Evolutionary conservation across 2,329 filamentous ascomycete genomes (phyloP).

Genomic region (Claviceps maximensis): DNA sequence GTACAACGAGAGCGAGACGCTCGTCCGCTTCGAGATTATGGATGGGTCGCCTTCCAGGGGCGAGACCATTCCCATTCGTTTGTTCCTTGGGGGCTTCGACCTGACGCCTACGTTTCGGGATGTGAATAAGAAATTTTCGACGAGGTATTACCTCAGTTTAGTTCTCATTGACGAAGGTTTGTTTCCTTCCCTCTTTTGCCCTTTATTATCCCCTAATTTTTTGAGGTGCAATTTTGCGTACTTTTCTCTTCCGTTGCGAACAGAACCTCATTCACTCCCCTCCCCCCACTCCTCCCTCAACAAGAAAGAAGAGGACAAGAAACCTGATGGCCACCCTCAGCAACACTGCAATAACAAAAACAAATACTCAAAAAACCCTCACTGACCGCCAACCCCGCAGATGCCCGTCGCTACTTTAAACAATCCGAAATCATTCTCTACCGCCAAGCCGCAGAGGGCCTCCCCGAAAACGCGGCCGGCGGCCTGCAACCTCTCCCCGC

Average conservation of each 20-base stretch:
- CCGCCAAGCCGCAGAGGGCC: conserved; percentile 57
- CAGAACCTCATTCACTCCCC: too few species aligned
- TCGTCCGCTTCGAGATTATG: conserved; percentile 99
- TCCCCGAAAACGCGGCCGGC: conserved; percentile 16
- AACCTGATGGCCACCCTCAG: too few species aligned
- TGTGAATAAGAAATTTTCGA: conserved; percentile 99
- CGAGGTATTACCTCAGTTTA: conserved; percentile 89
- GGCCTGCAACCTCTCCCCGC: conserved; percentile 27
- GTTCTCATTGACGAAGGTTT: conserved; percentile 89
- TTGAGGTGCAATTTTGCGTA: not conserved
- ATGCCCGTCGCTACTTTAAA: conserved; percentile 96
- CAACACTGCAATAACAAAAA: not conserved
- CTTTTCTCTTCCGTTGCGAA: not conserved
- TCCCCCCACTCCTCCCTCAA: too few species aligned
- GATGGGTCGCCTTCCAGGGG: conserved; percentile 95
- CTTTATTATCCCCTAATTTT: too few species aligned
- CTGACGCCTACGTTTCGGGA: conserved; percentile 96
- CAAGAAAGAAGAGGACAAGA: too few species aligned
- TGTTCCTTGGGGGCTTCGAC: conserved; percentile 96
- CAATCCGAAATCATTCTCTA: conserved; percentile 97
- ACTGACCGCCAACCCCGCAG: conserved; percentile 27
- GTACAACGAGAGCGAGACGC: conserved; percentile 97
- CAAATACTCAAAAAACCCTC: not conserved
- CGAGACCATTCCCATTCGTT: conserved; percentile 86
- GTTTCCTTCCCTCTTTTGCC: conserved; percentile 11